Conservation (phyloP, 331 rosid species). For the Cydonia oblonga region DNA sequence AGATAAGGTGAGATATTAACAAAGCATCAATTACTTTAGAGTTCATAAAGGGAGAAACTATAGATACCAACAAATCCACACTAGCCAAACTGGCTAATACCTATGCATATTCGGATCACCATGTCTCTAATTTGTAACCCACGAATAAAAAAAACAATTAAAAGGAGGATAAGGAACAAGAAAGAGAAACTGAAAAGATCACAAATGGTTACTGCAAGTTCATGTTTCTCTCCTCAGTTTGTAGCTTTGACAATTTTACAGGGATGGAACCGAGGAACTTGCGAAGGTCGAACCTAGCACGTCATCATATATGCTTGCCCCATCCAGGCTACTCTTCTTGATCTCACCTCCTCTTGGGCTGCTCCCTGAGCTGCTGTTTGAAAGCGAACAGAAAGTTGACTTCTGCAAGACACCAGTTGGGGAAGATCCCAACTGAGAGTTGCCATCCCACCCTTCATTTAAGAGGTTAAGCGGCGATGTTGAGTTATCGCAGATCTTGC, state of each 20-base stretch:
- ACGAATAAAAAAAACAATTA: not conserved
- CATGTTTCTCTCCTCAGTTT: not conserved
- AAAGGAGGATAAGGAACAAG: not conserved
- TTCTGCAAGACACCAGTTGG: constrained; percentile 41
- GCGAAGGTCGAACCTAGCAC: constrained; percentile 15
- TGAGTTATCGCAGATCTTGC: constrained; percentile 9
- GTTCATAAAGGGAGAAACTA: not conserved
- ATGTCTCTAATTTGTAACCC: constrained; percentile 12
- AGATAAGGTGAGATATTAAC: not conserved
- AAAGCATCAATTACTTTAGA: not conserved
- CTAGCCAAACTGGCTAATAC: constrained; percentile 9
- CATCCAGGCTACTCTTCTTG: constrained; percentile 3
- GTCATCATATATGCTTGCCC: constrained; percentile 19
- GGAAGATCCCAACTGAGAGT: constrained; percentile 26
- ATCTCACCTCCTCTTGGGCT: constrained; percentile 18
- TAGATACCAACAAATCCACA: not conserved
- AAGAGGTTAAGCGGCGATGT: constrained; percentile 18
- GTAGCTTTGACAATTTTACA: not conserved
- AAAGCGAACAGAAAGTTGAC: constrained; percentile 33
- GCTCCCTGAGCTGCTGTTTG: constrained; percentile 39
- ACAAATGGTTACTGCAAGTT: not conserved
- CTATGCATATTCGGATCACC: constrained; percentile 11
- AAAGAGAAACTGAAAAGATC: not conserved
- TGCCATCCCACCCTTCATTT: constrained; percentile 29
- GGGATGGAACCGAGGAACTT: constrained; percentile 27